Conservation (phyloP, 2,329 filamentous ascomycete species). For the Xylariaceae sp. region DNA sequence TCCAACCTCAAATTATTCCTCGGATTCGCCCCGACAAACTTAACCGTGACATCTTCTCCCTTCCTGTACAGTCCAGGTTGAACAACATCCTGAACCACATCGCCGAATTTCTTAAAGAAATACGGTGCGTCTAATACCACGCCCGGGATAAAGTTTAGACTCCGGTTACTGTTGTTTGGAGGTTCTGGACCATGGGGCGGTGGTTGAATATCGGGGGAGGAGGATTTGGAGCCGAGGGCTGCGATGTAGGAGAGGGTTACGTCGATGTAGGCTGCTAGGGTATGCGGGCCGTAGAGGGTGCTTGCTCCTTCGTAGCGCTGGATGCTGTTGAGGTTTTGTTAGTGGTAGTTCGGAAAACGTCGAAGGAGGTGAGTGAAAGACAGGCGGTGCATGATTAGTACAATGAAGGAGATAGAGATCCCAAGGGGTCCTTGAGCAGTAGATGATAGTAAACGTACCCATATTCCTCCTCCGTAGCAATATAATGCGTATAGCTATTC, state of each 20-base stretch:
- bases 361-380: too few relatives aligned
- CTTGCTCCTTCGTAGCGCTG: conserved; percentile 90
- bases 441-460: conserved; percentile 26
- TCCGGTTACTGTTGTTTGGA: conserved; percentile 70
- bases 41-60: conserved; percentile 57
- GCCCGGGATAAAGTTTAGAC: conserved; percentile 70
- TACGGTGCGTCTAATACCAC: conserved; percentile 68
- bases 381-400: background rate
- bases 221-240: conserved; percentile 45
- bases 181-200: conserved; percentile 51
- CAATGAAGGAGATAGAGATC: background rate
- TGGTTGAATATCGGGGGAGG: conserved; percentile 37
- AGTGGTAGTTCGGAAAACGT: too few relatives aligned
- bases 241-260: conserved; percentile 65
- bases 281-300: conserved; percentile 79
- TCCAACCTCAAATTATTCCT: conserved; percentile 78
- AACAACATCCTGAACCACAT: conserved; percentile 52
- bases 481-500: conserved; percentile 85
- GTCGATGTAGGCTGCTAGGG: conserved; percentile 81
- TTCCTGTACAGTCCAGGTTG: conserved; percentile 42
- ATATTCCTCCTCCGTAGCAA: conserved; percentile 75
- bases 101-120: conserved; percentile 63
- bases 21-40: conserved; percentile 81
- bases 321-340: conserved; percentile 41
- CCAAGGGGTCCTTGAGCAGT: background rate